A percentile compares a stretch with the other conserved stretches of the same genome.
These are phyloP conservation scores for Penicillium sp. DNA, from an alignment of 2,329 filamentous ascomycete species.

Conservation along the genomic window DNA sequence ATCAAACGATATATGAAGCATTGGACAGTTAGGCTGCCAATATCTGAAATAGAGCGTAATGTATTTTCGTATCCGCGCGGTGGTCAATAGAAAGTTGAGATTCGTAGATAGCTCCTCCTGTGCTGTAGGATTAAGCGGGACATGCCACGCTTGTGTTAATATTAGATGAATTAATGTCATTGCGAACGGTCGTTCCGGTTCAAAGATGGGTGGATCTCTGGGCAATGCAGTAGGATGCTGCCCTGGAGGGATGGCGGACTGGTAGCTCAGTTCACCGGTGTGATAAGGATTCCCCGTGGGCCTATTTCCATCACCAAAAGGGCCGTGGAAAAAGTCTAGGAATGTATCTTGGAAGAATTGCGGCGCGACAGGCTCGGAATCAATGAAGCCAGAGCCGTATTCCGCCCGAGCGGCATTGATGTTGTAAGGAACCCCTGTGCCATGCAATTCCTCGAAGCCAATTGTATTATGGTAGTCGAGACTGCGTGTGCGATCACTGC, in stretches of 20 bases:
- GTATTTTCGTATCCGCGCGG: constrained; percentile 42
- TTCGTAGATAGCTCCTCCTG: constrained; percentile 41
- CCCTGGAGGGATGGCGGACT: constrained; percentile 14
- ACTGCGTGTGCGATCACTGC: constrained; percentile 36
- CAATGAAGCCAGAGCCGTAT: constrained; percentile 21
- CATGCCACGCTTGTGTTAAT: constrained; percentile 36
- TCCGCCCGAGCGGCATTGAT: constrained; percentile 12
- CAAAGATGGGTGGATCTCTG: constrained; percentile 27
- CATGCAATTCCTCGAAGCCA: constrained; percentile 23
- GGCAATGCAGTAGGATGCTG: constrained; percentile 21
- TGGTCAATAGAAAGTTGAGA: constrained; percentile 41
- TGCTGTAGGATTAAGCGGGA: constrained; percentile 37
- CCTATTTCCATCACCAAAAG: constrained; percentile 31
- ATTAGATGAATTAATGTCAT: constrained; percentile 42
- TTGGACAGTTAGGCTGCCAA: constrained; percentile 46
- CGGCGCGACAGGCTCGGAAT: constrained; percentile 25
- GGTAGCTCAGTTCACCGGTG: constrained; percentile 18
- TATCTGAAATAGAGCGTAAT: constrained; percentile 44
- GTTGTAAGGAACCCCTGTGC: constrained; percentile 17
- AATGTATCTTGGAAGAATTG: constrained; percentile 38
- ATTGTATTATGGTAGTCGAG: constrained; percentile 38
- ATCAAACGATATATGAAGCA: constrained; percentile 45
- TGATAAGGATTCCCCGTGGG: constrained; percentile 21
- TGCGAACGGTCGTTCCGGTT: constrained; percentile 39
- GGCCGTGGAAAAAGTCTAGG: constrained; percentile 38